Conservation (phyloP, 306 rosid genomes). For the Acacia acuminata region DNA sequence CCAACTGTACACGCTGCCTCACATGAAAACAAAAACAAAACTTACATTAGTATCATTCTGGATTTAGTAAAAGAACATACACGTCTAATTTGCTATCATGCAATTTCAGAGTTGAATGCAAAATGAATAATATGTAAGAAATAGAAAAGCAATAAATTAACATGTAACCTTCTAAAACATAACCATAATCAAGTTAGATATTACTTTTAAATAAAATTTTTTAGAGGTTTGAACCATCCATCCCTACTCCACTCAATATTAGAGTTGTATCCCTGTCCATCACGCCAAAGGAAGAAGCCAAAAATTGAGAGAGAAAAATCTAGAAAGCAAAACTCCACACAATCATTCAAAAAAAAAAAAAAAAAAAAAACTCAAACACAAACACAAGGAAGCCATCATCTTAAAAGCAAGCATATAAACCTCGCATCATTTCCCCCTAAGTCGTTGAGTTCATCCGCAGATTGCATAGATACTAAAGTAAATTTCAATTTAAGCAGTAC, state of each 20-base stretch:
- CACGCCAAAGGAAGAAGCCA: not conserved
- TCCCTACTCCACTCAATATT: not conserved
- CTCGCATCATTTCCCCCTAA: not conserved
- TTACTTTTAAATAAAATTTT: not conserved
- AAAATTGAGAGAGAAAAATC: not conserved
- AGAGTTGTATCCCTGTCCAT: not conserved
- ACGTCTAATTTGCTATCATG: not conserved
- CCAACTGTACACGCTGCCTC: conserved; percentile 27
- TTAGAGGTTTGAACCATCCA: not conserved
- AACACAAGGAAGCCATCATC: not conserved
- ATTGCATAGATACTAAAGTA: not conserved
- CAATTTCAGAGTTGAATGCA: conserved; percentile 1
- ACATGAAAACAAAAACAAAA: conserved; percentile 5
- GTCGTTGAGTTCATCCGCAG: not conserved
- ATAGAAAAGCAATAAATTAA: not conserved
- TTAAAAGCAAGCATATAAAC: not conserved
- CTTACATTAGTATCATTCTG: not conserved
- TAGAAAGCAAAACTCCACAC: not conserved
- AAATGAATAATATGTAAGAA: not conserved
- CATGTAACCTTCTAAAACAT: not conserved
- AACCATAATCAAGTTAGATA: not conserved
- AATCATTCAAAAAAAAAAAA: not conserved
- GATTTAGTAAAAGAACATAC: not conserved
- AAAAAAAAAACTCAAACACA: not conserved
- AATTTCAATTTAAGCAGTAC: not conserved